Conservation (phyloP, 2,329 filamentous ascomycete species). For the Ophiostoma sp. region DNA sequence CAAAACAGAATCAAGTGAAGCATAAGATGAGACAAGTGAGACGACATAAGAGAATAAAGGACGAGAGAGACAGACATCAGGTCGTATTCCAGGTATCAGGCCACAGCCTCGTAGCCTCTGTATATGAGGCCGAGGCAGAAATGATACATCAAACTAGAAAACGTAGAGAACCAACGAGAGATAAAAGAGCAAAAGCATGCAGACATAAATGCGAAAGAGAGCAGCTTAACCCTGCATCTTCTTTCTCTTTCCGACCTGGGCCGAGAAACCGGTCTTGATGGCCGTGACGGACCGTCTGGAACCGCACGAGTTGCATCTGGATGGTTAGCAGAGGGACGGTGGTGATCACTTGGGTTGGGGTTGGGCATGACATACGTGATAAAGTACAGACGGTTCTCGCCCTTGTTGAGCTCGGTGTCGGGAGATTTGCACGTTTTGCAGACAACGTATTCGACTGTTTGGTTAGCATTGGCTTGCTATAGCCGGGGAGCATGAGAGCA, state of each 20-base stretch:
- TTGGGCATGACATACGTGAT: conserved; percentile 54
- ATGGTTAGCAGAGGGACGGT: not conserved
- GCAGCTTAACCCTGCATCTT: conserved; percentile 73
- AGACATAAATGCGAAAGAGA: conserved; percentile 10
- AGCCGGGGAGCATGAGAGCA: too few relatives aligned
- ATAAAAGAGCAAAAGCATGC: conserved; percentile 14
- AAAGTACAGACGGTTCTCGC: conserved; percentile 98
- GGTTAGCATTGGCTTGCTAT: conserved; percentile 30
- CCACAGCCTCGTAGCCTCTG: not conserved
- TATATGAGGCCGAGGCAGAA: not conserved
- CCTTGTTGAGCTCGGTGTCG: conserved; percentile 95
- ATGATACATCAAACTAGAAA: not conserved
- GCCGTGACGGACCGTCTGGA: conserved; percentile 84
- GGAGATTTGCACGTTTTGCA: conserved; percentile 97
- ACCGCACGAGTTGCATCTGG: conserved; percentile 46
- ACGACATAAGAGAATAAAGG: not conserved
- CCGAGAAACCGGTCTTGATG: conserved; percentile 99
- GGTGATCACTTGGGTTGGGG: not conserved
- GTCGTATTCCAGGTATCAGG: conserved; percentile 7
- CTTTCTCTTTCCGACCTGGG: conserved; percentile 97
- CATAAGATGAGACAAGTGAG: conserved; percentile 2
- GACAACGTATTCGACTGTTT: conserved; percentile 82
- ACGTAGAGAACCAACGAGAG: not conserved
- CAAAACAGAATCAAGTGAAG: not conserved
- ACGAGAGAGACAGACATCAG: not conserved